These are phyloP conservation scores for Arthrobotrys sinensis DNA, from an alignment of 2,329 filamentous ascomycete genomes.

Conservation along the genomic window DNA sequence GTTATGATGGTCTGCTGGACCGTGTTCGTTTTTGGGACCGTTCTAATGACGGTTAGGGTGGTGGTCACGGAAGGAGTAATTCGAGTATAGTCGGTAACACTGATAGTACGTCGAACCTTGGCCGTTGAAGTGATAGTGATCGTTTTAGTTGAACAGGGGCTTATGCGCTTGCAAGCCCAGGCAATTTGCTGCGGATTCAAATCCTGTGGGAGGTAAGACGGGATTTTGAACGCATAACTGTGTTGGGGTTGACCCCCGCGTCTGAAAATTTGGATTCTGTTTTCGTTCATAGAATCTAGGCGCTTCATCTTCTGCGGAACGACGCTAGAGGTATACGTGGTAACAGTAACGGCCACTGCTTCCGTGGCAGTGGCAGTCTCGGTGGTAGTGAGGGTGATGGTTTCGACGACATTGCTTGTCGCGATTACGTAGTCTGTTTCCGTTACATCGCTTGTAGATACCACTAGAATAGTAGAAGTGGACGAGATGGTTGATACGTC, in stretches of 20 bases:
- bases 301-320: background rate
- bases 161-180: constrained; percentile 21
- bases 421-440: constrained; percentile 8
- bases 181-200: constrained; percentile 8
- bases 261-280: background rate
- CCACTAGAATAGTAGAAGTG: constrained; percentile 8
- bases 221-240: constrained; percentile 21
- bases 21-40: background rate
- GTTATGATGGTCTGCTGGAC: background rate
- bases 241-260: background rate
- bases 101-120: background rate
- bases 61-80: constrained; percentile 2
- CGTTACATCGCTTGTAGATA: constrained; percentile 15
- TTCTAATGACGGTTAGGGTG: background rate
- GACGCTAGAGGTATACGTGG: background rate
- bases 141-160: constrained; percentile 9
- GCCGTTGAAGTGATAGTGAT: constrained; percentile 5
- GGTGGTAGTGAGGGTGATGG: constrained; percentile 5
- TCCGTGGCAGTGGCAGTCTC: background rate
- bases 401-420: constrained; percentile 14
- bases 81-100: background rate
- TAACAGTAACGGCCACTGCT: background rate
- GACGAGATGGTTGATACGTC: constrained; percentile 15
- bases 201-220: constrained; percentile 26
- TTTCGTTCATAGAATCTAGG: background rate